Base-by-base conservation (phyloP, 768 basidiomycete species). In the Amanita fuliginea region DNA sequence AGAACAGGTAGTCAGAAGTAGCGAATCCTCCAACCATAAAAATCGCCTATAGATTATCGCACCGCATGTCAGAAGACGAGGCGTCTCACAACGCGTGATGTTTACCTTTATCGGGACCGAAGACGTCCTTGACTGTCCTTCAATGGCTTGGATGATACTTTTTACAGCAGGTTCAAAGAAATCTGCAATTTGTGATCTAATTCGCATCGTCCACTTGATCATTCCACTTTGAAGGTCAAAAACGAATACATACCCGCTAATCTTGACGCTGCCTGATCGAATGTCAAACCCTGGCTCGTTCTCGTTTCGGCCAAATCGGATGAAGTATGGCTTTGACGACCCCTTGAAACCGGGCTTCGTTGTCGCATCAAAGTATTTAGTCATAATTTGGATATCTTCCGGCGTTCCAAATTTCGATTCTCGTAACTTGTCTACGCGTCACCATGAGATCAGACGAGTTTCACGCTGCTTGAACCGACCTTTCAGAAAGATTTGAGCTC, bases 21-120 rank as follows among this genome's bases (percentile, higher is more conserved):
- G 71, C 72, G 57, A 78, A 78, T 0, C 75, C 76, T 6, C 77
- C 76, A 1, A 79, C 75, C 9, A 78, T 60, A 47, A 78, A 69
- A 18, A 75, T 64, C 8, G 64, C 51, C 67, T 71, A 46, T 22
- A n/a, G n/a, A n/a, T n/a, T n/a, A 45, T 26, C 28, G 24, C n/a
- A 22, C 3, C 22, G 10, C 2, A 3, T 32, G 19, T 33, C 34
- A 35, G 9, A 24, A 14, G 5, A 21, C 3, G 26, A 35, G 1
- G 16, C 3, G 21, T 33, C 8, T 0, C 18, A 2, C 18, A 36
- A 16, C 0, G 34, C 13, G 47, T 51, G 32, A 6, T n/a, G 18
- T n/a, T n/a, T 18, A 43, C 49, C 49, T 50, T 50, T 18, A 50
- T 50, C 14, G 49, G 41, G 5, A 34, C 30, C 6, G 39, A 32